phyloP scores from a whole-genome alignment of 441 rosid species.

The Monsonia emarginata region DNA sequence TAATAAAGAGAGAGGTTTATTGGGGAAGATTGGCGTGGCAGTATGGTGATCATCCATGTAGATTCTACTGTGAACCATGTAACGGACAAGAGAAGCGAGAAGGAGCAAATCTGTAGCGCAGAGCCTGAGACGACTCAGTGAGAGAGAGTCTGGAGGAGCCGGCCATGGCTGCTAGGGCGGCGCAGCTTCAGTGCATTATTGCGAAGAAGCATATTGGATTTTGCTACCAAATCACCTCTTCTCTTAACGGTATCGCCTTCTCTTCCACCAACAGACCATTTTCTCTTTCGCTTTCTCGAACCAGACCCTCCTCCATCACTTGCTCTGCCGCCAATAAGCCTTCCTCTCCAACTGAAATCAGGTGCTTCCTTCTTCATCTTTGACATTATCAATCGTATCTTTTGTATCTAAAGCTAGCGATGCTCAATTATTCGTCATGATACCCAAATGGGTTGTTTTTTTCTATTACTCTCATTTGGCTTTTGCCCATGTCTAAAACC shows the following conservation, averaged over 20 bases:
- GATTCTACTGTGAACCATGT: neutral
- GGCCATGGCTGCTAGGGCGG: neutral
- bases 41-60: neutral
- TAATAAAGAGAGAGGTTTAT: too few relatives aligned
- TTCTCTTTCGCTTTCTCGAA: neutral
- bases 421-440: too few relatives aligned
- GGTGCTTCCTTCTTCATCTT: constrained; percentile 35
- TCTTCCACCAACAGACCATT: neutral
- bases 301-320: constrained; percentile 20
- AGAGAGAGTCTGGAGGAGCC: neutral
- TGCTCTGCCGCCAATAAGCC: constrained; percentile 52
- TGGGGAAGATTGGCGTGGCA: neutral
- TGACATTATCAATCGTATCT: neutral
- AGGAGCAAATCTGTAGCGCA: neutral
- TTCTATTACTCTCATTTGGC: too few relatives aligned
- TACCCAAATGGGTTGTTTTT: too few relatives aligned
- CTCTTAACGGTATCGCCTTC: neutral
- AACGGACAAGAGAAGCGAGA: neutral
- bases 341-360: constrained; percentile 42
- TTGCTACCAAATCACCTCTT: neutral
- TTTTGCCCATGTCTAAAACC: too few relatives aligned
- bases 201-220: neutral
- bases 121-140: neutral
- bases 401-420: neutral
- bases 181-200: neutral